Base-by-base conservation (phyloP, 2,329 filamentous ascomycete genomes). In the Rhinocladiella similis region DNA sequence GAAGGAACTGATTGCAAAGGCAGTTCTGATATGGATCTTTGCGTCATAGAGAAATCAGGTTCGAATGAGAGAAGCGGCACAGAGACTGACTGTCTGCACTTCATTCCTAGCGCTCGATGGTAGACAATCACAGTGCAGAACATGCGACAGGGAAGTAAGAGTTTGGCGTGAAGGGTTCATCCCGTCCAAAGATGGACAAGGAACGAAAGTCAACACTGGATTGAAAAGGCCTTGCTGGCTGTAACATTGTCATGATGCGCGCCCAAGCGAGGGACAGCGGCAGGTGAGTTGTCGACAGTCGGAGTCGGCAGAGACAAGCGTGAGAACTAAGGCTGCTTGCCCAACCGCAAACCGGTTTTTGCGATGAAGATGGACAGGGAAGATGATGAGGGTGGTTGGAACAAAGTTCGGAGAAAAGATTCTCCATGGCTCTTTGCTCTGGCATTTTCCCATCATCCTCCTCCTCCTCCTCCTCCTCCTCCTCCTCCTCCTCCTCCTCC, bases 291-390 rank as follows among this genome's bases (percentile, higher is more conserved):
- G 43, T 46, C 43, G 43, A 48, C 10, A 29, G 16, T 18, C 6
- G 29, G 27, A 19, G 19, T 29, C 16, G 48, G 35, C 33, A 53
- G 50, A 60, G 50, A 59, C 57, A 59, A 38, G 47, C 19, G 57
- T 54, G 33, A 47, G 47, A 50, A 29, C 53, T 46, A 56, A 51
- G 25, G 39, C 49, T 57, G 54, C 50, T 41, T 16, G 19, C 18
- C 48, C 33, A 54, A 46, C 35, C 20, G 46, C 45, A 61, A 61
- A 61, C 54, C 54, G 47, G 59, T 57, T 61, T 61, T 55, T 39
- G 29, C 33, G 41, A 42, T 18, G 14, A 48, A 18, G 29, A 16
- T 20, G 36, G 27, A 20, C 47, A 16, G n/a, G 35, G 47, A 22
- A 19, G 47, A 36, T n/a, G 38, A 41, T 50, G 47, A 50, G 14